phyloP scores from a whole-genome alignment of 2,329 filamentous ascomycete genomes.

The Aspergillaceae sp. region DNA sequence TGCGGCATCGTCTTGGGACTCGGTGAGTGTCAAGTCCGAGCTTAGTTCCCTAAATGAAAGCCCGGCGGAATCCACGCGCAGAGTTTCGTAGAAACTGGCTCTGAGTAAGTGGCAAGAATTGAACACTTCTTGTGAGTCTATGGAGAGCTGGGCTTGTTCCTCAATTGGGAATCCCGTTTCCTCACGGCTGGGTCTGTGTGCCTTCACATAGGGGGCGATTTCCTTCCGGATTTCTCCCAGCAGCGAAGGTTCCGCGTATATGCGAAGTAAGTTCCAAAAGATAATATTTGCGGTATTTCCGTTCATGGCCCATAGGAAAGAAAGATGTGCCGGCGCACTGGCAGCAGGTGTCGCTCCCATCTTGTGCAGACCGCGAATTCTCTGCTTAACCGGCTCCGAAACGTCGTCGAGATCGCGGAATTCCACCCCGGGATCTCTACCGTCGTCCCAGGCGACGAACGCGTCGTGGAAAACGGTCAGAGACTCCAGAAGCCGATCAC shows the following conservation, averaged over 20 bases:
- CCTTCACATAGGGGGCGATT: slow-evolving; percentile 34
- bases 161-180: slow-evolving; percentile 35
- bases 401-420: slow-evolving; percentile 44
- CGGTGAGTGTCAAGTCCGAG: slow-evolving; percentile 31
- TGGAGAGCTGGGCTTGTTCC: slow-evolving; percentile 35
- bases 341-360: slow-evolving; percentile 28
- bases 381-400: slow-evolving; percentile 36
- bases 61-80: slow-evolving; percentile 37
- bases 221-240: slow-evolving; percentile 38
- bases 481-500: slow-evolving; percentile 33
- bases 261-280: slow-evolving; percentile 45
- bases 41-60: slow-evolving; percentile 36
- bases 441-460: slow-evolving; percentile 35
- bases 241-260: slow-evolving; percentile 35
- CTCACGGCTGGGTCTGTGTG: slow-evolving; percentile 27
- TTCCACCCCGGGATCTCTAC: slow-evolving; percentile 33
- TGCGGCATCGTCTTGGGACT: slow-evolving; percentile 31
- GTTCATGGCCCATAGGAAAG: slow-evolving; percentile 48
- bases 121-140: slow-evolving; percentile 35
- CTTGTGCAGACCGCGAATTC: slow-evolving; percentile 34
- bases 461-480: slow-evolving; percentile 37
- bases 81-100: slow-evolving; percentile 39
- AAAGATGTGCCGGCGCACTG: slow-evolving; percentile 37
- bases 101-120: slow-evolving; percentile 40
- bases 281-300: slow-evolving; percentile 45